Percentiles rank a stretch among this genome's conserved stretches.
Conservation (phyloP, 2,329 filamentous ascomycete species). For the Epichloe amarillans region DNA sequence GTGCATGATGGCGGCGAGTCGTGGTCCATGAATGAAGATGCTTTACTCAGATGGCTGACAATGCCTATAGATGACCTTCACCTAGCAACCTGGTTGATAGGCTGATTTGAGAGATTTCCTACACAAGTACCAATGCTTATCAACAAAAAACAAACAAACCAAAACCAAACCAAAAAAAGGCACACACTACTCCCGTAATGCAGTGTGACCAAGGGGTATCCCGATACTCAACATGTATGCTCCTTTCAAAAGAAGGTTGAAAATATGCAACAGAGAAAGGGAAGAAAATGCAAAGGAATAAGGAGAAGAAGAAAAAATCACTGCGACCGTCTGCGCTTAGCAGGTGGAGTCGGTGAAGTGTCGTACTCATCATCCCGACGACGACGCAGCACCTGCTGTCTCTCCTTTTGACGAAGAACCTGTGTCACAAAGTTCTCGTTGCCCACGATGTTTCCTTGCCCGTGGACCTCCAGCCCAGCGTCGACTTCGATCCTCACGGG, state of each 20-base stretch:
- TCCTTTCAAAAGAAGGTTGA: background rate
- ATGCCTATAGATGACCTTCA: too few species aligned
- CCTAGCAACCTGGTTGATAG: too few species aligned
- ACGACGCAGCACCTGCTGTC: slow-evolving; percentile 5
- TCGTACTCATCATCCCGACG: slow-evolving; percentile 10
- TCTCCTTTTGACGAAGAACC: slow-evolving; percentile 9
- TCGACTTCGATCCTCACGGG: slow-evolving; percentile 30
- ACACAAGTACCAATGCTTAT: background rate
- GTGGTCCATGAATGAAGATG: too few species aligned
- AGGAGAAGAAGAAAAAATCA: background rate
- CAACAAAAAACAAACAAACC: background rate
- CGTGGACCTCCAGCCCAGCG: slow-evolving; percentile 31
- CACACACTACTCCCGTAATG: background rate
- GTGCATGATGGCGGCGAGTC: too few species aligned
- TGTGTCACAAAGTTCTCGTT: slow-evolving; percentile 16
- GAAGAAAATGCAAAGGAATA: background rate
- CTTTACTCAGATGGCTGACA: too few species aligned
- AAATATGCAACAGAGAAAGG: background rate
- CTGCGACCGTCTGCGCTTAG: slow-evolving; percentile 4
- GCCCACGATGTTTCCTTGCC: slow-evolving; percentile 31
- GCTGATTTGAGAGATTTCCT: too few species aligned
- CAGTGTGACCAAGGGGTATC: background rate
- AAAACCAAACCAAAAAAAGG: background rate
- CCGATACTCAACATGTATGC: background rate
- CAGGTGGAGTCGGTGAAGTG: background rate